Evolutionary conservation across 306 rosid species (phyloP).

Genomic region (Fragaria iinumae): DNA sequence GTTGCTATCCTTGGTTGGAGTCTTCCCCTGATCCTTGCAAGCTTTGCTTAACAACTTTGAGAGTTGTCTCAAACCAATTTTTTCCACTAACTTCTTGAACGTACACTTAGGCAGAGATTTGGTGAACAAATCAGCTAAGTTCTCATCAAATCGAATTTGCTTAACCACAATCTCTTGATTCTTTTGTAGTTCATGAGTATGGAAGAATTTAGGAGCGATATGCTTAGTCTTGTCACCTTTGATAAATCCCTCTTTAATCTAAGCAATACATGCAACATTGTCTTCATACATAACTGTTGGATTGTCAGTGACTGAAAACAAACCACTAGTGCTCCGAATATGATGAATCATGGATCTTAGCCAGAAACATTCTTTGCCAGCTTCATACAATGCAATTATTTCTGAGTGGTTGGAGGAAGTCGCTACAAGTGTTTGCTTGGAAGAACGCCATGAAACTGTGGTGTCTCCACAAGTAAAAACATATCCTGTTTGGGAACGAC

Average conservation of each 20-base stretch:
- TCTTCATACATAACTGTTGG: too few species aligned
- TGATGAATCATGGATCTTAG: not conserved
- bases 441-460: not conserved
- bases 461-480: not conserved
- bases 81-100: not conserved
- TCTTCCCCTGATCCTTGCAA: not conserved
- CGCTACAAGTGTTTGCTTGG: not conserved
- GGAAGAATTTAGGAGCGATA: not conserved
- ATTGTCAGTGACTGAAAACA: too few species aligned
- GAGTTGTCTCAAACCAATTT: not conserved
- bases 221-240: not conserved
- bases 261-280: too few species aligned
- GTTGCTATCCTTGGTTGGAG: not conserved
- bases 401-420: conserved; percentile 11
- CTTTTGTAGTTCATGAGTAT: not conserved
- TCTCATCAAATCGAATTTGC: not conserved
- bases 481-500: not conserved
- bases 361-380: not conserved
- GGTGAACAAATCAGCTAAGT: conserved; percentile 5
- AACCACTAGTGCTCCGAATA: too few species aligned
- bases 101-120: not conserved
- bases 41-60: not conserved
- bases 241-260: not conserved
- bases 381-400: not conserved
- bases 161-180: not conserved